A percentile compares a stretch with the other conserved stretches of the same genome.
These are phyloP conservation scores for Madurella fahalii DNA, from an alignment of 2,329 filamentous ascomycete genomes.

Conservation along the genomic window DNA sequence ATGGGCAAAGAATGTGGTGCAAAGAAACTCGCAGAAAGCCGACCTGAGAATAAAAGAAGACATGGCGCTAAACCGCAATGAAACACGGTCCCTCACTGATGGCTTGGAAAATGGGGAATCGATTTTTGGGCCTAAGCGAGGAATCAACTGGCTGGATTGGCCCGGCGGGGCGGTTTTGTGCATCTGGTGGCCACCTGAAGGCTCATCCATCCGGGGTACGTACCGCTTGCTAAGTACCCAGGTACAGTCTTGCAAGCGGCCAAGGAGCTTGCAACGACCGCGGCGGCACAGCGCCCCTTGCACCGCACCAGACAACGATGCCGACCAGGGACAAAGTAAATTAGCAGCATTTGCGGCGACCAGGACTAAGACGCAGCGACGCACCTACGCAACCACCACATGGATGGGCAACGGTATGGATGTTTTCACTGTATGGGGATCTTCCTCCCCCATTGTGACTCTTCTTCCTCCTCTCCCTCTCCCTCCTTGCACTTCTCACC, in stretches of 20 bases:
- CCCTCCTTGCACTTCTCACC: background rate
- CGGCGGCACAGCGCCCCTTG: slow-evolving; percentile 24
- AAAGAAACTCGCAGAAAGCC: background rate
- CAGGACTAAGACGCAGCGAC: slow-evolving; percentile 27
- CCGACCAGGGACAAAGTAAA: slow-evolving; percentile 30
- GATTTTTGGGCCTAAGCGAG: slow-evolving; percentile 6
- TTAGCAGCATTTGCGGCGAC: slow-evolving; percentile 30
- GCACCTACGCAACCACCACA: slow-evolving; percentile 27
- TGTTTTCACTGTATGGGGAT: slow-evolving; percentile 24
- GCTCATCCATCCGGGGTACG: background rate
- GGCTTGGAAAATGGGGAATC: background rate
- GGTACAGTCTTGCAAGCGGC: slow-evolving; percentile 5
- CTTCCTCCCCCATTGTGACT: slow-evolving; percentile 15
- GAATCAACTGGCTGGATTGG: slow-evolving; percentile 10
- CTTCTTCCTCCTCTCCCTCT: background rate
- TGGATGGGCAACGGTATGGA: slow-evolving; percentile 26
- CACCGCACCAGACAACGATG: slow-evolving; percentile 28
- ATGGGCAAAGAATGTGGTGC: too few species aligned
- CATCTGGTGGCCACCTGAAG: slow-evolving; percentile 5
- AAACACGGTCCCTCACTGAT: background rate
- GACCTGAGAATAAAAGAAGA: slow-evolving; percentile 1
- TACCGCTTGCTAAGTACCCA: slow-evolving; percentile 4
- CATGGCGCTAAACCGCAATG: slow-evolving; percentile 11
- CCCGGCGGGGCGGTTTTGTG: slow-evolving; percentile 9
- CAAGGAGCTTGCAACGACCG: slow-evolving; percentile 6